Evolutionary conservation across 2,329 filamentous ascomycete species (phyloP), one percentile per base, ranked within the genome.

Genomic region (Trichoderma harzianum): DNA sequence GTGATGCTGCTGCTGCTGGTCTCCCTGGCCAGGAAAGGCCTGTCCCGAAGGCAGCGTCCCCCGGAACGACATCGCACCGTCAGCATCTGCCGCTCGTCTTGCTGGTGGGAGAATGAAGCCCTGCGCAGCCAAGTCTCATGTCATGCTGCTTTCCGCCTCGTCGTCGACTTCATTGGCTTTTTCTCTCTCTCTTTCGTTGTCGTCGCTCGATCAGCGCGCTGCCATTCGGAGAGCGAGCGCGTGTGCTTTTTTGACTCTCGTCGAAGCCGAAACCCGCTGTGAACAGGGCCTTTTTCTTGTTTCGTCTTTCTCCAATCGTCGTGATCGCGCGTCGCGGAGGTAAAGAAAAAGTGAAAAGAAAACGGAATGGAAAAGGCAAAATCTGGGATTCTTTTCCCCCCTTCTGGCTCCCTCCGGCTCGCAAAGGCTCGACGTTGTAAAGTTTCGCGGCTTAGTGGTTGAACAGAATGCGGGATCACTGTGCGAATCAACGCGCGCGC

Each of bases 21-120:
- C 77, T 74, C 76, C 79, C 75, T 83, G 82, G 77, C 78, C 80
- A 73, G 79, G 77, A 76, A 78, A 84, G 74, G 78, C 78, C 78
- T 81, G 81, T 76, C 81, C 81, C 74, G 81, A 78, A 77, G 82
- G 82, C 79, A 82, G 78, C 74, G 78, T 79, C 77, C 79, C 80
- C 75, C 79, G 79, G 77, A 78, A 81, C 74, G 77, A 79, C 78
- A 82, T 73, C 64, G 69, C 72, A 39, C 69, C 63, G 64, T 73
- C 72, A 72, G 65, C 72, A 72, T 79, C 70, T 57, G 69, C 55
- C 64, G 61, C 62, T 64, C 26, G 53, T 68, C 34, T 70, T 68
- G 73, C 70, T 72, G 73, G 51, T 72, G 57, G 53, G 55, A 68
- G 64, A 58, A 68, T 39, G 70, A 65, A 39, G 53, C 55, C 32